Base-by-base conservation (phyloP, 176 grass and related monocot genomes). In the Oryza officinalis region DNA sequence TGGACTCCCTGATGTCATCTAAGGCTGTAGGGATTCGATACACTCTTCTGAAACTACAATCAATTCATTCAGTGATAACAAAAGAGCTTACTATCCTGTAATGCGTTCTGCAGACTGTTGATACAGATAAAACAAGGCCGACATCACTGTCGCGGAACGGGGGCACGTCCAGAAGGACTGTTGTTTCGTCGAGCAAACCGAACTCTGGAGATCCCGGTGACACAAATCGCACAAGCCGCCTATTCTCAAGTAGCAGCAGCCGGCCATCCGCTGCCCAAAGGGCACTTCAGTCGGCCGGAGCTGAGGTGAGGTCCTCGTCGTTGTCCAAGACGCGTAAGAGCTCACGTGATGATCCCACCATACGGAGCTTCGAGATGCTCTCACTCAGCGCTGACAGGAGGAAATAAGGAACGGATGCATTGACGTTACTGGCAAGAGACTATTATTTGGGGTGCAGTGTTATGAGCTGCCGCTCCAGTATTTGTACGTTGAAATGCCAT, bases 341-440 rank as follows among this genome's bases (percentile, higher is more conserved):
- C 40, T 27, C 60, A 5, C 88, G 86, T 63, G 91, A 90, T 13
- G 91, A 90, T 2, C 87, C 87, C 15, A 43, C 83, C 13, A 43
- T 86, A 27, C 82, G 91, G 75, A 88, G 80, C 73, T 84, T 93
- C 1, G 88, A 93, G 67, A 43, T 88, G 37, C 91, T 90, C 45
- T 90, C 91, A 47, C 65, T 90, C 26, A 72, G 81, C 2, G 82
- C 49, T 49, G 87, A 89, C 79, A 93, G 85, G 82, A 88, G 80
- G 76, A 93, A 87, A 79, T 93, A 66, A 86, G 69, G 67, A 72
- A 31, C 50, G 20, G 28, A 31, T 6, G 20, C 25, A 71, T 14
- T 31, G 32, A 2, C 52, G 43, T 38, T 52, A 71, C 0, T 5
- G 52, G 52, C 52, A 57, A 54, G 13, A 46, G 44, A 46, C 44